Conservation (phyloP, 805 yeast genomes). For the Wickerhamiella brachini region DNA sequence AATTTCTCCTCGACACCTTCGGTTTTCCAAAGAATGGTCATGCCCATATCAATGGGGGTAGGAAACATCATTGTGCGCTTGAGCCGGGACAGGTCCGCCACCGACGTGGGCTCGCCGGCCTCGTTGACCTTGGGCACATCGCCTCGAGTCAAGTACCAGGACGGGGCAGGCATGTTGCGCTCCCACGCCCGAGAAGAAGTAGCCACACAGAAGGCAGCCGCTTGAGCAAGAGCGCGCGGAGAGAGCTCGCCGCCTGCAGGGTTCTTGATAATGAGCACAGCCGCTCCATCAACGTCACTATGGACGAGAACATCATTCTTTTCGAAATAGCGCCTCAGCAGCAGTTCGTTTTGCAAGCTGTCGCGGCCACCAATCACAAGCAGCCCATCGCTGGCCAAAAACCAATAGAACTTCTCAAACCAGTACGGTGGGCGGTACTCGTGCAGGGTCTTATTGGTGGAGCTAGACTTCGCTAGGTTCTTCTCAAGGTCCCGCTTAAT, state of each 20-base stretch:
- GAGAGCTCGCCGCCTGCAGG: slow-evolving; percentile 54
- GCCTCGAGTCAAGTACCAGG: slow-evolving; percentile 69
- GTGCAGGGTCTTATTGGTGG: slow-evolving; percentile 30
- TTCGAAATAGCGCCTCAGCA: slow-evolving; percentile 64
- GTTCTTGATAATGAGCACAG: slow-evolving; percentile 69
- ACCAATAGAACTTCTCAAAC: slow-evolving; percentile 95
- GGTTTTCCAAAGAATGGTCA: slow-evolving; percentile 64
- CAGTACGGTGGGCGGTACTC: slow-evolving; percentile 62
- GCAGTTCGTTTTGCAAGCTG: slow-evolving; percentile 59
- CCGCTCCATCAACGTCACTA: slow-evolving; percentile 59
- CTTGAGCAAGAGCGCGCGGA: slow-evolving; percentile 78
- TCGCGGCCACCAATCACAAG: slow-evolving; percentile 81
- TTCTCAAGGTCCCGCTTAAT: slow-evolving; percentile 59
- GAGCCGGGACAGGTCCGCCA: slow-evolving; percentile 47
- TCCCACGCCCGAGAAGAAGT: slow-evolving; percentile 75
- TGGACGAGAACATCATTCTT: slow-evolving; percentile 59
- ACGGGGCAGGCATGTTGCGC: slow-evolving; percentile 61
- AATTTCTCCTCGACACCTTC: slow-evolving; percentile 37
- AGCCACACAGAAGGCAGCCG: slow-evolving; percentile 72
- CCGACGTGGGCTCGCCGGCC: slow-evolving; percentile 39
- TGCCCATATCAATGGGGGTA: slow-evolving; percentile 78
- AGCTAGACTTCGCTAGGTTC: slow-evolving; percentile 41
- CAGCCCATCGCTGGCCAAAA: slow-evolving; percentile 79
- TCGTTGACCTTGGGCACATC: slow-evolving; percentile 47
- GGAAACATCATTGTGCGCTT: slow-evolving; percentile 46